Evolutionary conservation across 1,284 basidiomycete genomes (phyloP).

Genomic region (Anthracocystis setariae): DNA sequence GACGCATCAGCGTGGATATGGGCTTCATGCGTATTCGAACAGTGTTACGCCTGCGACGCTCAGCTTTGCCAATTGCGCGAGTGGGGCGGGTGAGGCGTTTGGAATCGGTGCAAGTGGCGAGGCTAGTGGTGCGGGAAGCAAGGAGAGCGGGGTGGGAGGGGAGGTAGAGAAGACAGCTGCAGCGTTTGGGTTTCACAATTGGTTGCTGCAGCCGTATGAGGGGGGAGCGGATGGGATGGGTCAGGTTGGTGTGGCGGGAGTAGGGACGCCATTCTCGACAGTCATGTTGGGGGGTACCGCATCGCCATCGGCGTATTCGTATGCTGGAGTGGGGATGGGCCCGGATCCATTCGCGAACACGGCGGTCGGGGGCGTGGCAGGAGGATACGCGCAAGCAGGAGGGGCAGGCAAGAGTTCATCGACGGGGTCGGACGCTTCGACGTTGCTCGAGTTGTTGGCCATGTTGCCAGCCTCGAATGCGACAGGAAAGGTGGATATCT

Average conservation of each 20-base stretch:
- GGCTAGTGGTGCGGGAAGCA: background rate
- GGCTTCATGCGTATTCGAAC: slow-evolving; percentile 3
- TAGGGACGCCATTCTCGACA: background rate
- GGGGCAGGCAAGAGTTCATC: background rate
- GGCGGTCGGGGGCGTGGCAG: no score
- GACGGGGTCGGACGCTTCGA: slow-evolving; percentile 17
- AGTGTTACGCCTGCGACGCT: slow-evolving; percentile 3
- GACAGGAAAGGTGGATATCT: background rate
- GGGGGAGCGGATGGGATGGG: slow-evolving; percentile 27
- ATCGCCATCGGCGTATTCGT: slow-evolving; percentile 12
- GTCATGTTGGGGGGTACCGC: slow-evolving; percentile 2
- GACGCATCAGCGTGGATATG: slow-evolving; percentile 13
- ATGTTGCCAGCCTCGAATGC: slow-evolving; percentile 23
- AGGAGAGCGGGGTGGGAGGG: background rate
- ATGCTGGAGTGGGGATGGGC: background rate
- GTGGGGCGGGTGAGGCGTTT: slow-evolving; percentile 1
- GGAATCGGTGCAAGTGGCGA: background rate
- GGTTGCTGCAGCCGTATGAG: slow-evolving; percentile 46
- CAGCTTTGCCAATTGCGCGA: slow-evolving; percentile 1
- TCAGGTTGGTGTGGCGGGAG: background rate
- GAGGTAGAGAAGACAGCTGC: slow-evolving; percentile 6
- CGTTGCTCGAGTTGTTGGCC: slow-evolving; percentile 25
- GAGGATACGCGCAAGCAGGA: background rate
- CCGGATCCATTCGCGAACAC: slow-evolving; percentile 6
- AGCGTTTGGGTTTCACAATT: slow-evolving; percentile 49